phyloP scores from a whole-genome alignment of 257 asterid genomes.

The Plectranthus barbatus region DNA sequence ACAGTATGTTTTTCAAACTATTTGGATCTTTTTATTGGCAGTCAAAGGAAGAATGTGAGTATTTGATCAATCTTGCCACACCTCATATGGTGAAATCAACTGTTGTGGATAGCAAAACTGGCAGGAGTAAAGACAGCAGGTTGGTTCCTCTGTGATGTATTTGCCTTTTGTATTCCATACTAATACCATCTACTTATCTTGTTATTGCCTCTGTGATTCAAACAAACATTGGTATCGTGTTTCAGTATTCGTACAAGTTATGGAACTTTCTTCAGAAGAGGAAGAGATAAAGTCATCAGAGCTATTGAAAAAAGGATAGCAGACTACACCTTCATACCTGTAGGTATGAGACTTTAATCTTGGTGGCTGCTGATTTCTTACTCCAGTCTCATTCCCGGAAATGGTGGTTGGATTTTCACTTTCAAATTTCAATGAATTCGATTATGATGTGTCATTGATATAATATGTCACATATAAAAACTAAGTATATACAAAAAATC shows the following conservation, averaged over 20 bases:
- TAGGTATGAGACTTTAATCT: conserved; percentile 31
- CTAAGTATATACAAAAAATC: too few species aligned
- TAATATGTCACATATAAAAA: too few species aligned
- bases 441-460: too few species aligned
- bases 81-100: conserved; percentile 69
- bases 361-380: neutral
- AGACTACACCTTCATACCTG: conserved; percentile 61
- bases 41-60: conserved; percentile 83
- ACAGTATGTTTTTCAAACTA: too few species aligned
- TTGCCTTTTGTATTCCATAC: neutral
- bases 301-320: conserved; percentile 73
- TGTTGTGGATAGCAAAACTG: conserved; percentile 69
- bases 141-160: conserved; percentile 14
- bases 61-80: conserved; percentile 57
- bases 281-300: conserved; percentile 48
- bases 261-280: conserved; percentile 63
- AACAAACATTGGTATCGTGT: neutral
- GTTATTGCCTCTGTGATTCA: neutral
- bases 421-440: too few species aligned
- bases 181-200: neutral
- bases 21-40: conserved; percentile 25
- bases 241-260: conserved; percentile 71
- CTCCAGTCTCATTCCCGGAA: too few species aligned
- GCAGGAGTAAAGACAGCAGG: conserved; percentile 77
- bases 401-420: too few species aligned